Evolutionary conservation across 371 early-diverging fungal genomes (phyloP), one percentile per base, ranked within the genome.

Genomic region (Entomophthora muscae): DNA sequence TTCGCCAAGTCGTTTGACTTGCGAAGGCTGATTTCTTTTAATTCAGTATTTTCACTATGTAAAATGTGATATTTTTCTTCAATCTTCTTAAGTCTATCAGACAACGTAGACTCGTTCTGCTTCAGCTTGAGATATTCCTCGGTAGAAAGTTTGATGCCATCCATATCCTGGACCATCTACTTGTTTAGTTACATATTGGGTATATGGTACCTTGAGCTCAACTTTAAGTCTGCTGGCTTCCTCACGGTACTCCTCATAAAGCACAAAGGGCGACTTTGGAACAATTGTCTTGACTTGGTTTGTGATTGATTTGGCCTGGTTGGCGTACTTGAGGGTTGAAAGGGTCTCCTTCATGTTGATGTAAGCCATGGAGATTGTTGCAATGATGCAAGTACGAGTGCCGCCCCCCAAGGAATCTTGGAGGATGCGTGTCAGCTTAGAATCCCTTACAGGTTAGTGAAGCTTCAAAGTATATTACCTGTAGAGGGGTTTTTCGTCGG

Each of bases 331-430:
- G 32, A 99, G 77, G 0, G 98, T 98, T 26, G 88, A 79, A 0
- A 98, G 73, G 0, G 98, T 93, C 76, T 98, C 98, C 7, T 89
- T 83, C 67, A 93, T 90, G 75, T 98, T 96, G 71, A 84, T 94
- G 2, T 90, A 88, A 0, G 88, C 86, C 7, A 95, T 98, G 17
- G 94, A 95, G 70, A 91, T 89, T 72, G 93, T 98, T 77, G 94
- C 94, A 68, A 98, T 93, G 23, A 98, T 73, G 1, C 95, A 95
- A 21, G 96, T 96, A 32, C 93, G 83, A 33, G 95, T 93, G 75
- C 93, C 90, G 71, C 98, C 98, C 72, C 98, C 98, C 51, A 99
- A 78, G 0, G 96, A 94, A 75, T 98, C 98, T 83, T 98, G 95
- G 61, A 99, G 75, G 64, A 98, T 93, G 74, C 98, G 84, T 7